Percentiles rank a stretch among this genome's conserved stretches.
phyloP scores from a whole-genome alignment of 2,329 filamentous ascomycete genomes.

The Paecilomyces sp. region DNA sequence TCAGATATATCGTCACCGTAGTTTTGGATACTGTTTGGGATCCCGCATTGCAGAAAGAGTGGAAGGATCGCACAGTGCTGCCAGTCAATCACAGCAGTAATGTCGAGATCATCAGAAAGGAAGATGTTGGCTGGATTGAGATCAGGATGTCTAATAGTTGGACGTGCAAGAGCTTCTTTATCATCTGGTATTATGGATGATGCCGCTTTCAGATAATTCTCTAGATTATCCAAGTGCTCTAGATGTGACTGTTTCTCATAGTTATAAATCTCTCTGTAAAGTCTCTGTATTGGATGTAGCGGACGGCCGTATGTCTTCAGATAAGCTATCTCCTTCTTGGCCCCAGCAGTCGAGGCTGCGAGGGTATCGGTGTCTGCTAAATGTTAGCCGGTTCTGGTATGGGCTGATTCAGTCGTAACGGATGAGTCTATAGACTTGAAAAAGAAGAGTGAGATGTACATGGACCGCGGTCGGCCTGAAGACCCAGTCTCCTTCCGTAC shows the following conservation, averaged over 20 bases:
- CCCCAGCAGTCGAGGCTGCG: conserved; percentile 8
- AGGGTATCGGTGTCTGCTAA: conserved; percentile 5
- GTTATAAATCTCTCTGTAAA: conserved; percentile 14
- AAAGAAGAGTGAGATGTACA: conserved; percentile 9
- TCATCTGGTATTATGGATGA: background rate
- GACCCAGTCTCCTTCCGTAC: conserved; percentile 13
- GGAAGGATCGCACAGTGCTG: conserved; percentile 15
- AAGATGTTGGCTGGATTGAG: conserved; percentile 17
- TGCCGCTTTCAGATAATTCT: conserved; percentile 2
- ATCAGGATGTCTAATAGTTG: conserved; percentile 10
- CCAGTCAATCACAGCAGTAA: conserved; percentile 18
- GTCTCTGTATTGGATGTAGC: conserved; percentile 13
- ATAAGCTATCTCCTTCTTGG: conserved; percentile 17
- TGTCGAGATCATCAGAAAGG: conserved; percentile 10
- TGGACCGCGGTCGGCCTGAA: conserved; percentile 16
- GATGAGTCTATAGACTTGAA: background rate
- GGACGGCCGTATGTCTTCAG: conserved; percentile 15
- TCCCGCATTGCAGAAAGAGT: conserved; percentile 11
- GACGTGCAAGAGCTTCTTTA: conserved; percentile 4
- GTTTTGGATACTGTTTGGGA: conserved; percentile 15
- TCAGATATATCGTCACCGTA: conserved; percentile 12
- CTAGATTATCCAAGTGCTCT: conserved; percentile 9
- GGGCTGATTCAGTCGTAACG: no score
- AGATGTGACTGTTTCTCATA: conserved; percentile 7
- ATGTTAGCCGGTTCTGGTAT: background rate